Evolutionary conservation across 2,329 filamentous ascomycete genomes (phyloP), one percentile per base, ranked within the genome.

Genomic region (Emericellopsis cladophorae): DNA sequence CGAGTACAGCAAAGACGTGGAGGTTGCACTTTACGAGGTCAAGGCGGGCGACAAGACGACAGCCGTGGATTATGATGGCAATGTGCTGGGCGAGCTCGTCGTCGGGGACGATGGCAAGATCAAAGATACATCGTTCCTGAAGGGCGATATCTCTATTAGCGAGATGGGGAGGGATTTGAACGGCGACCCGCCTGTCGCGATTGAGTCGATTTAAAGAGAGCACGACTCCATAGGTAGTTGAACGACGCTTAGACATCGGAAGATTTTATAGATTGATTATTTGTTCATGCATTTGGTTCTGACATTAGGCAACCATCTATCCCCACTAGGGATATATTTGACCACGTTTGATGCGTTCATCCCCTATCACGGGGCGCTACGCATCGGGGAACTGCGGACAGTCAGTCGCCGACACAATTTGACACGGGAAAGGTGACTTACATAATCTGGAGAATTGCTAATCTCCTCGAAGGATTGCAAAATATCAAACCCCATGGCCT

Each of bases 381-480:
- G 37, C 11, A 16, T 41, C 40, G 18, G 22, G 15, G 34, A 41
- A 41, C 46, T 48, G 23, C 34, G 3, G 10, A 32, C 33, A 15
- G 34, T 42, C 31, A 46, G 40, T 31, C 5, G 33, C 10, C 16
- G 22, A 10, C 15, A 34, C n/a, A 7, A 16, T 7, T 12, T 16
- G 26, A 16, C 12, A 21, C 15, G 8, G 15, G 5, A 15, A 21
- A 39, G 10, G 10, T 15, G n/a, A 61, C 66, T 59, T 44, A 74
- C 70, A 54, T 62, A 67, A 15, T 74, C 72, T 4, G 65, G 62
- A 16, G 82, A 76, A 47, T 71, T 74, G 44, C 79, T 84, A 40
- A 92, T 74, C 58, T 93, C 84, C 52, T 94, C 86, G 57, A 88
- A 93, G 33, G 73, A 80, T 60, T 90, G 82, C 46, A 88, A 63